These are phyloP conservation scores for Didymella lethalis DNA, from an alignment of 2,329 filamentous ascomycete genomes.

Conservation along the genomic window DNA sequence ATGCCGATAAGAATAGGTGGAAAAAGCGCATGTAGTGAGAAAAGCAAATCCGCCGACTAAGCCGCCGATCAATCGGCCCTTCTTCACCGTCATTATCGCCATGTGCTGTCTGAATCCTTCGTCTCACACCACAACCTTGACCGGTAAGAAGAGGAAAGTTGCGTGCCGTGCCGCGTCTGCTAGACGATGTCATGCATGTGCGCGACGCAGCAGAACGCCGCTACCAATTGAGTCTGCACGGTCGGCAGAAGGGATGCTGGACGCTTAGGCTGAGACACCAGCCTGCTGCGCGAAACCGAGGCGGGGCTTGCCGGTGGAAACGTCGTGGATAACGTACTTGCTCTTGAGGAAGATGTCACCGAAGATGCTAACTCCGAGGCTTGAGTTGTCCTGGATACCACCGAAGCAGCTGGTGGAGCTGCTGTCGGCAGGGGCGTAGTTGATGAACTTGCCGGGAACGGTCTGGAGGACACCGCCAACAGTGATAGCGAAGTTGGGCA, in stretches of 20 bases:
- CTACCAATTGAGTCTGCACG: neutral
- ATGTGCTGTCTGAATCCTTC: neutral
- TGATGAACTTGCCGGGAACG: constrained; percentile 64
- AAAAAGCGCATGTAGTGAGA: constrained; percentile 18
- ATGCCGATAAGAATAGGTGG: constrained; percentile 9
- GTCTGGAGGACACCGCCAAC: constrained; percentile 60
- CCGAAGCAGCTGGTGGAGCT: constrained; percentile 70
- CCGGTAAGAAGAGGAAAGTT: constrained; percentile 1
- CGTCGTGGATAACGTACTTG: constrained; percentile 70
- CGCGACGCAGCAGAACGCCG: neutral
- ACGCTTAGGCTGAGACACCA: constrained; percentile 27
- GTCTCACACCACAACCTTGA: neutral
- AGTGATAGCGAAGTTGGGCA: constrained; percentile 63
- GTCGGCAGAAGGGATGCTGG: too few species aligned
- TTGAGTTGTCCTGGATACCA: constrained; percentile 71
- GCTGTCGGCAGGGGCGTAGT: constrained; percentile 57
- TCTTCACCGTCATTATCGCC: constrained; percentile 18
- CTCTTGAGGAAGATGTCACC: constrained; percentile 83
- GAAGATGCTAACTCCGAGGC: constrained; percentile 72
- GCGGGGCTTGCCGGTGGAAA: constrained; percentile 44
- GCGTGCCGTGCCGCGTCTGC: constrained; percentile 13
- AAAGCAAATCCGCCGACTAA: constrained; percentile 1
- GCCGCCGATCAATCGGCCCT: constrained; percentile 15
- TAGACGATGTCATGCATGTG: constrained; percentile 4
- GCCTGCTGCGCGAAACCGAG: constrained; percentile 57